Conservation (phyloP, 768 basidiomycete species). For the Trametes sanguinea region DNA sequence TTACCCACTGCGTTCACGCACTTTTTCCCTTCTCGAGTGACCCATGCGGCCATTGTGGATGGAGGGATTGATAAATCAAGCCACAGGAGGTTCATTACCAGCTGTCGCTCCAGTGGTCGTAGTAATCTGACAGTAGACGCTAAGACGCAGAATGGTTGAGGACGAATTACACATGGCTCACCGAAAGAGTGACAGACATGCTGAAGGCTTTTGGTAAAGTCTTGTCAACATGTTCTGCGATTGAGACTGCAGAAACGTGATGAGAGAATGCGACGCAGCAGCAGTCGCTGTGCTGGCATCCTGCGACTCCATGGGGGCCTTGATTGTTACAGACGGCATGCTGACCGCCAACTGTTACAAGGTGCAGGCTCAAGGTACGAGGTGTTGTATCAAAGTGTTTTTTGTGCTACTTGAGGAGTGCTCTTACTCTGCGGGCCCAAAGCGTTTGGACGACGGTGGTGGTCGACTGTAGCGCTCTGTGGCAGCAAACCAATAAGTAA, state of each 20-base stretch:
- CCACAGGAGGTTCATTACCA: constrained; percentile 89
- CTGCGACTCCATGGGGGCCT: constrained; percentile 11
- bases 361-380: background rate
- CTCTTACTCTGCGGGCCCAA: background rate
- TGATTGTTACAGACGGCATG: constrained; percentile 27
- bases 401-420: background rate
- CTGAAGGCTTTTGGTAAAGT: constrained; percentile 82
- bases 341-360: background rate
- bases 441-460: background rate
- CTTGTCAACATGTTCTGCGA: constrained; percentile 76
- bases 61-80: constrained; percentile 70
- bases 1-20: constrained; percentile 33
- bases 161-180: constrained; percentile 35
- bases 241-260: constrained; percentile 81
- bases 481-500: constrained; percentile 1
- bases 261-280: constrained; percentile 56
- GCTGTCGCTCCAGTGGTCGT: constrained; percentile 76
- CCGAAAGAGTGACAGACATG: constrained; percentile 91
- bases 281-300: constrained; percentile 1
- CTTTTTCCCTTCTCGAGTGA: constrained; percentile 73
- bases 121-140: constrained; percentile 54
- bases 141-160: background rate
- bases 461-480: background rate
- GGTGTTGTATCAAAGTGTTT: background rate
- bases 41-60: constrained; percentile 77